Base-by-base conservation (phyloP, 73 alveolate genomes). In the Stentor coeruleus region DNA sequence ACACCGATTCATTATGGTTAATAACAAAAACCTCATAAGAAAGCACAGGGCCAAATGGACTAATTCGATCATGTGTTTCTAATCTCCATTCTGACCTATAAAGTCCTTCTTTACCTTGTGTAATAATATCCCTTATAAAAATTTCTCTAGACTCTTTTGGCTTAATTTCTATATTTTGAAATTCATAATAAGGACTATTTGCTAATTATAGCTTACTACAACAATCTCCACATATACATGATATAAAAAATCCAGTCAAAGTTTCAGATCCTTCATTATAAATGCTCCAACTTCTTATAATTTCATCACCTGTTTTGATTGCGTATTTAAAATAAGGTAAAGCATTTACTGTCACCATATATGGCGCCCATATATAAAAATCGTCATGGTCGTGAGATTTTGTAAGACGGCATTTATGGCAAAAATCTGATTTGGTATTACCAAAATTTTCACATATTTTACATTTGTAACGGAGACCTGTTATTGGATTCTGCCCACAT, bases 401-500 rank as follows among this genome's bases (percentile, higher is more conserved):
- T 66, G 26, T 31, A 26, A 26, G 14, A 14, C 14, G 11, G 79
- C 79, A 66, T 40, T 0, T 2, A 66, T 66, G 79, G 79, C 79
- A 66, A 66, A 66, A 33, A 66, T 66, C 79, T 66, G 33, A 26
- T 20, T 66, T 28, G 15, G 20, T 26, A 20, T 1, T 66, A 66
- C 79, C 79, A 33, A 66, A 66, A 31, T 66, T 66, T 1, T 66
- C 79, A 66, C 79, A 66, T 20, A 26, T 40, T 2, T 66, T 20
- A 2, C 79, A 66, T 66, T 66, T 66, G 11, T 31, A 66, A 14
- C 79, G n/a, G 39, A 66, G n/a, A 2, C 79, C 79, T 28, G 42
- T 20, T 28, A 66, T 66, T 26, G 79, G 79, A 2, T 31, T 26
- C 14, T 1, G n/a, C 11, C n/a, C n/a, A 2, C 79, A 66, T 33